Percentiles rank a stretch among this genome's conserved stretches.
Conservation (phyloP, 2,329 filamentous ascomycete genomes). For the Phialocephala sp. region DNA sequence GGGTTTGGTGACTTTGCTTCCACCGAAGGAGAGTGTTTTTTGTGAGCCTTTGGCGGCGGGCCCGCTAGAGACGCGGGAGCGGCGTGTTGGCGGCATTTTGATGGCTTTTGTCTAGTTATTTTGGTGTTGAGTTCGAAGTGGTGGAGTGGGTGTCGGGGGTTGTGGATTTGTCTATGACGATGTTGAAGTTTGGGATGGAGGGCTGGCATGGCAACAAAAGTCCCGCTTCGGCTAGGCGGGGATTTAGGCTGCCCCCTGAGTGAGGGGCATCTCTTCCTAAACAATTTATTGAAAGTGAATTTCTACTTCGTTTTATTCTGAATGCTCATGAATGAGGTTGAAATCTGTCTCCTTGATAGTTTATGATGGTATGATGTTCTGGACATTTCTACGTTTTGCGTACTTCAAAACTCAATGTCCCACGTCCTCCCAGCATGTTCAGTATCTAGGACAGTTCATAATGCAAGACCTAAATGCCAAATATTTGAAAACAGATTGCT, state of each 20-base stretch:
- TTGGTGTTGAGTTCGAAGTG: background rate
- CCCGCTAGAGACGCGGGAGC: constrained; percentile 45
- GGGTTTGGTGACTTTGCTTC: constrained; percentile 63
- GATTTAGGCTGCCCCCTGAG: background rate
- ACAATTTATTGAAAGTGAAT: no score
- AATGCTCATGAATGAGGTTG: background rate
- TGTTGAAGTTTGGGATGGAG: constrained; percentile 2
- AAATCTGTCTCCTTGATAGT: background rate
- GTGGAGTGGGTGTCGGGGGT: background rate
- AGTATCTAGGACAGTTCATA: background rate
- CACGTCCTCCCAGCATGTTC: background rate
- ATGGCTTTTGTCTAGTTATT: background rate
- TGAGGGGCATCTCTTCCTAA: background rate
- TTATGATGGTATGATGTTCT: background rate
- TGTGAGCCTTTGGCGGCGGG: constrained; percentile 48
- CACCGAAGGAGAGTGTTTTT: constrained; percentile 69
- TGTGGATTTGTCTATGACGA: constrained; percentile 10
- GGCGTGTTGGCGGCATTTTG: constrained; percentile 50
- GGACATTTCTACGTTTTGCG: background rate
- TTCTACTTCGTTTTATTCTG: background rate
- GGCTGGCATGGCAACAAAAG: constrained; percentile 11
- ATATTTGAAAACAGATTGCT: background rate
- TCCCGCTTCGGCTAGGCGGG: background rate
- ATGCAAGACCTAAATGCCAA: background rate
- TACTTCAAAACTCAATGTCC: background rate